These are phyloP conservation scores for Bimuria novae-zelandiae DNA, from an alignment of 2,329 filamentous ascomycete genomes.

Conservation along the genomic window DNA sequence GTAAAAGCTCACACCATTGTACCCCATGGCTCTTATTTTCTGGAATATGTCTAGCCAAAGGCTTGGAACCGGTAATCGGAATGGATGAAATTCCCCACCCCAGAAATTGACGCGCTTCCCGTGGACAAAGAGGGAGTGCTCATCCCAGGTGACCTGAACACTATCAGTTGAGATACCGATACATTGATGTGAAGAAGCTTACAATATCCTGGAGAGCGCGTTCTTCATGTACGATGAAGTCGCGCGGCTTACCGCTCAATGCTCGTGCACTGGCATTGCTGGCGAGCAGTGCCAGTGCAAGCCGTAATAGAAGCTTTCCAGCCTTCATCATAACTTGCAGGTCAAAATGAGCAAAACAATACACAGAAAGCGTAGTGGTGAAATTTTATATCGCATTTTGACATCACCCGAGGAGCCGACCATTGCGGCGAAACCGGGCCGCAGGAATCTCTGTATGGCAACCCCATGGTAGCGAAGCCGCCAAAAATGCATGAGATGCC, in stretches of 20 bases:
- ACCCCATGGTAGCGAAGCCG: too few relatives aligned
- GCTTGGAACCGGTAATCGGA: constrained; percentile 61
- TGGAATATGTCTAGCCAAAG: constrained; percentile 75
- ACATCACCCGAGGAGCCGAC: too few relatives aligned
- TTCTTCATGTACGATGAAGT: constrained; percentile 53
- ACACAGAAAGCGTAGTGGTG: too few relatives aligned
- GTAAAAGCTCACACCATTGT: constrained; percentile 78
- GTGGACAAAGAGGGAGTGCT: constrained; percentile 69
- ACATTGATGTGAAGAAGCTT: constrained; percentile 19
- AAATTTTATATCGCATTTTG: too few relatives aligned
- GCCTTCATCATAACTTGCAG: background rate
- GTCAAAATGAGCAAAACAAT: background rate
- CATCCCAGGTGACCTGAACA: constrained; percentile 66
- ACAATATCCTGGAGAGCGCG: constrained; percentile 61
- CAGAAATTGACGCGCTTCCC: constrained; percentile 72
- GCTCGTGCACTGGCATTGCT: constrained; percentile 32
- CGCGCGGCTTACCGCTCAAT: constrained; percentile 53
- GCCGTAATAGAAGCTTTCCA: background rate
- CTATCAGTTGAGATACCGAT: background rate
- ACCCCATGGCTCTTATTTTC: constrained; percentile 78
- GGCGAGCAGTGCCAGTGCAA: background rate
- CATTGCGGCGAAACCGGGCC: too few relatives aligned
- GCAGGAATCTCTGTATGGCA: too few relatives aligned
- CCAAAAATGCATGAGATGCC: too few relatives aligned
- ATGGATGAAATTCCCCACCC: constrained; percentile 74